These are phyloP conservation scores for Botrytis aclada DNA, from an alignment of 2,329 filamentous ascomycete species.

Conservation along the genomic window DNA sequence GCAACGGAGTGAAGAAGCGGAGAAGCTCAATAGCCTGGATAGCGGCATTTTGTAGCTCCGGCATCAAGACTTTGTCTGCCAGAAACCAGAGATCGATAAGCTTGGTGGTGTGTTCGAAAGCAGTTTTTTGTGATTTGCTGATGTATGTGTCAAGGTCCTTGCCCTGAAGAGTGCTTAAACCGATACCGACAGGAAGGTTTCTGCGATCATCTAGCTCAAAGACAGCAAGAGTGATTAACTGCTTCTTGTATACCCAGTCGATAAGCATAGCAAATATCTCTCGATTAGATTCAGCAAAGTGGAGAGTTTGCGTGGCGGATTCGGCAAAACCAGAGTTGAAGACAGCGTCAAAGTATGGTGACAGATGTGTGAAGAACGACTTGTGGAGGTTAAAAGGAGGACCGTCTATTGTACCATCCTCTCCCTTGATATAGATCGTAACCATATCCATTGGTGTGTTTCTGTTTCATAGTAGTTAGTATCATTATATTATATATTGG, in stretches of 20 bases:
- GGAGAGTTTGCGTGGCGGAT: not conserved
- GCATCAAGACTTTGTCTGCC: constrained; percentile 1
- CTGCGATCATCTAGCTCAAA: not conserved
- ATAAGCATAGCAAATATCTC: not conserved
- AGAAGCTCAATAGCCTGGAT: not conserved
- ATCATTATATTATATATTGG: not conserved
- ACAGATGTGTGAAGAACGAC: constrained; percentile 1
- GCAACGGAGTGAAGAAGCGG: not conserved
- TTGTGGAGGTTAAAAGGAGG: constrained; percentile 7
- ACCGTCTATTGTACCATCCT: not conserved
- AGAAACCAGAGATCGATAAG: constrained; percentile 11
- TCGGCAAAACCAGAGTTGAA: constrained; percentile 17
- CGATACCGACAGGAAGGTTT: not conserved
- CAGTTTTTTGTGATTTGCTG: not conserved
- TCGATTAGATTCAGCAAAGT: not conserved
- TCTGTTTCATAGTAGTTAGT: not conserved
- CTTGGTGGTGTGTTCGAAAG: not conserved
- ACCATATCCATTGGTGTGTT: not conserved
- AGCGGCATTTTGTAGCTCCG: not conserved
- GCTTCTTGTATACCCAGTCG: not conserved
- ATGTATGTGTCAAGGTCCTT: not conserved
- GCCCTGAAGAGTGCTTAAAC: not conserved
- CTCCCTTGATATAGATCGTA: not conserved
- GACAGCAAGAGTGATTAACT: not conserved
- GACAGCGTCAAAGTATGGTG: constrained; percentile 15